Evolutionary conservation across 805 yeast genomes (phyloP).

Genomic region (Kluyveromyces siamensis): DNA sequence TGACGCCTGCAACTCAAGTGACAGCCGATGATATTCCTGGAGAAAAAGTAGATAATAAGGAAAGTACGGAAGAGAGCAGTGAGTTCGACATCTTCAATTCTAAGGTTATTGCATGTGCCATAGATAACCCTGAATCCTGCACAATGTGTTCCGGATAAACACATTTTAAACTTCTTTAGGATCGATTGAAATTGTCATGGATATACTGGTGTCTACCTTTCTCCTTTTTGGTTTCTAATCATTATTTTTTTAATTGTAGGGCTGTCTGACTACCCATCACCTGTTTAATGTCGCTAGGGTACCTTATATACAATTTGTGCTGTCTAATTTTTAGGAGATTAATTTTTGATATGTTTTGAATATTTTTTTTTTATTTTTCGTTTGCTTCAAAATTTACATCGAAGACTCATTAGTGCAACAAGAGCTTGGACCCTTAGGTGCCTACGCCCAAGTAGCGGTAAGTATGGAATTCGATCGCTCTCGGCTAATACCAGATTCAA

Average conservation of each 20-base stretch:
- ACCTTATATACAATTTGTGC: background rate
- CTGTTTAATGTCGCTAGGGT: conserved; percentile 1
- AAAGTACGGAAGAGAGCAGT: conserved; percentile 29
- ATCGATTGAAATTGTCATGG: background rate
- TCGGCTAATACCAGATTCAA: background rate
- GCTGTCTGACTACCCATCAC: background rate
- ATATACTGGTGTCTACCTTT: background rate
- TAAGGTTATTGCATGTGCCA: conserved; percentile 92
- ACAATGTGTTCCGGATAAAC: conserved; percentile 95
- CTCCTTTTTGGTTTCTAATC: background rate
- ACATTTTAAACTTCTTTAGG: background rate
- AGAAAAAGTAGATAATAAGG: conserved; percentile 23
- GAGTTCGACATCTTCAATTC: conserved; percentile 85
- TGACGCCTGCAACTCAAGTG: conserved; percentile 22
- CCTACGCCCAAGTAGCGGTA: background rate
- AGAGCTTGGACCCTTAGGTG: background rate
- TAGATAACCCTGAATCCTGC: conserved; percentile 94
- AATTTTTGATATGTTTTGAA: background rate
- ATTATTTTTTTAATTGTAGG: background rate
- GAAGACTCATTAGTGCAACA: background rate
- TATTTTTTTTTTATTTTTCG: no score
- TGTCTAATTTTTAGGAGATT: background rate
- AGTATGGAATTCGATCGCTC: background rate
- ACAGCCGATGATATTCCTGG: conserved; percentile 35
- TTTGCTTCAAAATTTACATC: background rate